These are phyloP conservation scores for Vinca major DNA, from an alignment of 305 asterid species.

Conservation along the genomic window DNA sequence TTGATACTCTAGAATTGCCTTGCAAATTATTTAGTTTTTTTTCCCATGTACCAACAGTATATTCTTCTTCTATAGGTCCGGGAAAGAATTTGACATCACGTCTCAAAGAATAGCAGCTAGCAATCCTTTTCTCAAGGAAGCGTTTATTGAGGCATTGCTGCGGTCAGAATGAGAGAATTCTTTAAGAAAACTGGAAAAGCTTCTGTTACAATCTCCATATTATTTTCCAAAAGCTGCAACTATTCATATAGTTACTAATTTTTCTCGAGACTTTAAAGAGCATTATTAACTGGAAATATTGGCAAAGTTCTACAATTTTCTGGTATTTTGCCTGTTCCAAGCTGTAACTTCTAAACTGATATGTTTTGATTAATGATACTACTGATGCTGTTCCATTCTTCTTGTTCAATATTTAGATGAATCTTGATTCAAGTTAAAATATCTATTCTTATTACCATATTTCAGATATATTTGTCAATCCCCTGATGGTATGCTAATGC, in stretches of 20 bases:
- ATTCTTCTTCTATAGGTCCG: slow-evolving; percentile 46
- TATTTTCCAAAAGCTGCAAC: neutral
- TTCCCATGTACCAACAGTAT: neutral
- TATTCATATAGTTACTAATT: neutral
- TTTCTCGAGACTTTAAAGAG: neutral
- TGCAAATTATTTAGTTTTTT: neutral
- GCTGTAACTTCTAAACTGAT: neutral
- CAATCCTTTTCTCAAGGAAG: slow-evolving; percentile 56
- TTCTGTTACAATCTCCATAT: slow-evolving; percentile 10
- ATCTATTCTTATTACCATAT: neutral
- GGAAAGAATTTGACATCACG: slow-evolving; percentile 62
- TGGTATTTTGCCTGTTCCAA: neutral
- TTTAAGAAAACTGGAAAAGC: slow-evolving; percentile 9
- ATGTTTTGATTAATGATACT: neutral
- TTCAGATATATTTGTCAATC: too few relatives aligned
- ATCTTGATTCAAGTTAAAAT: neutral
- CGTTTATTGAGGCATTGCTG: slow-evolving; percentile 57
- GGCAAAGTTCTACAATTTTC: neutral
- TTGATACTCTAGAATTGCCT: slow-evolving; percentile 1
- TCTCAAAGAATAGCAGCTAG: slow-evolving; percentile 83
- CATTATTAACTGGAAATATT: neutral
- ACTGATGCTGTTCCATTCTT: neutral
- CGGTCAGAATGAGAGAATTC: slow-evolving; percentile 35
- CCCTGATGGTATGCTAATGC: too few relatives aligned
- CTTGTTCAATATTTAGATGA: neutral